Conservation (phyloP, 2,329 filamentous ascomycete species). For the Aspergillus persii region DNA sequence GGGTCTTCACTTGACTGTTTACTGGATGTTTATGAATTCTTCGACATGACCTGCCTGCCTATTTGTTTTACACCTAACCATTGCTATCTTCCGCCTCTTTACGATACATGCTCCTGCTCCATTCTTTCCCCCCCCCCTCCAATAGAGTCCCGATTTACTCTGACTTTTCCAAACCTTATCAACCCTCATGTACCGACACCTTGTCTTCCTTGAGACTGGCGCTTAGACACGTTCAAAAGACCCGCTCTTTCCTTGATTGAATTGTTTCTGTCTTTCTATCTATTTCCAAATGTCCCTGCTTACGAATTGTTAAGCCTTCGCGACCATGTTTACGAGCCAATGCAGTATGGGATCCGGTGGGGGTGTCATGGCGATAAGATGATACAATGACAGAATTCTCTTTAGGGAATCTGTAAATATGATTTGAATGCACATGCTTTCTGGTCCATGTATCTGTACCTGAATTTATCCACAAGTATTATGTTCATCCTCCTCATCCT, state of each 20-base stretch:
- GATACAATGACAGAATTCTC: slow-evolving; percentile 9
- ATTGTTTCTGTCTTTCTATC: background rate
- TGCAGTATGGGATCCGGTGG: slow-evolving; percentile 4
- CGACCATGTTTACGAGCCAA: slow-evolving; percentile 4
- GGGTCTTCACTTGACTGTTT: slow-evolving; percentile 28
- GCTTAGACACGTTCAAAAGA: slow-evolving; percentile 4
- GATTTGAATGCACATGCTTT: slow-evolving; percentile 3
- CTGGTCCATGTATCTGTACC: background rate
- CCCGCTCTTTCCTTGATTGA: background rate
- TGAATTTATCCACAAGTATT: background rate
- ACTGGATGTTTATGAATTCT: slow-evolving; percentile 31
- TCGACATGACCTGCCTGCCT: slow-evolving; percentile 20
- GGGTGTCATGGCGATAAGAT: slow-evolving; percentile 8
- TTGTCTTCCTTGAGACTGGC: background rate
- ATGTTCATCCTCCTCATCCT: slow-evolving; percentile 14
- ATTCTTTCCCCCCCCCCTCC: background rate
- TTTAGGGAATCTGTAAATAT: slow-evolving; percentile 9
- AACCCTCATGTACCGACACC: background rate
- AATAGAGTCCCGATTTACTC: slow-evolving; percentile 9
- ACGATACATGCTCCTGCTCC: background rate
- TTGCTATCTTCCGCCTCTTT: background rate
- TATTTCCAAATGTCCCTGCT: background rate
- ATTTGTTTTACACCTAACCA: background rate
- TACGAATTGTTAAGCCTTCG: background rate
- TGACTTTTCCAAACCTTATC: slow-evolving; percentile 1